Percentiles rank a stretch among this genome's conserved stretches.
phyloP scores from a whole-genome alignment of 2,329 filamentous ascomycete genomes.

The Stemphylium beticola region DNA sequence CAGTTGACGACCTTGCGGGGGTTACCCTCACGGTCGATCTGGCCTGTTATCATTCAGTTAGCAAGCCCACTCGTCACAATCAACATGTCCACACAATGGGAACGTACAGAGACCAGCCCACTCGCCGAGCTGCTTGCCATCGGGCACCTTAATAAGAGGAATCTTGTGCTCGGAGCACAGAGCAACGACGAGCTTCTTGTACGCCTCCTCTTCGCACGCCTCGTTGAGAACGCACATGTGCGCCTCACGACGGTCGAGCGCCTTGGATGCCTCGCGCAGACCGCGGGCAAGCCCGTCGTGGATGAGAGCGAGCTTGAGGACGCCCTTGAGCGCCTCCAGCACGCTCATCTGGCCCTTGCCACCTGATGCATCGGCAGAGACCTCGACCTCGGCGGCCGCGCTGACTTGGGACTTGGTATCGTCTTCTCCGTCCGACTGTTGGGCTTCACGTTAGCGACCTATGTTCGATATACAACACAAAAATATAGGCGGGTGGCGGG shows the following conservation, averaged over 20 bases:
- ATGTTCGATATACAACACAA: not conserved
- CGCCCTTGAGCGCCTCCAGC: slow-evolving; percentile 97
- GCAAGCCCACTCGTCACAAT: not conserved
- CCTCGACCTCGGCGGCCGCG: slow-evolving; percentile 92
- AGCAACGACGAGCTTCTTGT: slow-evolving; percentile 99
- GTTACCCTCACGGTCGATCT: slow-evolving; percentile 98
- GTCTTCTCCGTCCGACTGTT: slow-evolving; percentile 99
- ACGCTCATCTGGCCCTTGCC: slow-evolving; percentile 93
- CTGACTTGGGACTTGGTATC: slow-evolving; percentile 82
- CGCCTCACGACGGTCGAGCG: slow-evolving; percentile 96
- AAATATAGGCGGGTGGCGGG: not conserved
- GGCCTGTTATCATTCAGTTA: slow-evolving; percentile 64
- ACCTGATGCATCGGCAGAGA: slow-evolving; percentile 83
- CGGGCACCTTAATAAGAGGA: slow-evolving; percentile 98
- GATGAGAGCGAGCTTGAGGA: slow-evolving; percentile 97
- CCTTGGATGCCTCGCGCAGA: slow-evolving; percentile 98
- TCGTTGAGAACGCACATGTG: slow-evolving; percentile 99
- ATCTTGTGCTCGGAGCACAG: slow-evolving; percentile 99
- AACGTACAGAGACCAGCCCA: slow-evolving; percentile 99
- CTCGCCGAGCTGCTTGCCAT: slow-evolving; percentile 99
- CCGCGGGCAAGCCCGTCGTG: slow-evolving; percentile 99
- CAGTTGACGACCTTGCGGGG: slow-evolving; percentile 99
- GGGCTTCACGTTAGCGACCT: slow-evolving; percentile 23
- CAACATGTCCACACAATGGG: not conserved
- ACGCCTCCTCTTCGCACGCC: slow-evolving; percentile 99